Conservation (phyloP, 352 stramenopile genomes). For the Pythium sp. region DNA sequence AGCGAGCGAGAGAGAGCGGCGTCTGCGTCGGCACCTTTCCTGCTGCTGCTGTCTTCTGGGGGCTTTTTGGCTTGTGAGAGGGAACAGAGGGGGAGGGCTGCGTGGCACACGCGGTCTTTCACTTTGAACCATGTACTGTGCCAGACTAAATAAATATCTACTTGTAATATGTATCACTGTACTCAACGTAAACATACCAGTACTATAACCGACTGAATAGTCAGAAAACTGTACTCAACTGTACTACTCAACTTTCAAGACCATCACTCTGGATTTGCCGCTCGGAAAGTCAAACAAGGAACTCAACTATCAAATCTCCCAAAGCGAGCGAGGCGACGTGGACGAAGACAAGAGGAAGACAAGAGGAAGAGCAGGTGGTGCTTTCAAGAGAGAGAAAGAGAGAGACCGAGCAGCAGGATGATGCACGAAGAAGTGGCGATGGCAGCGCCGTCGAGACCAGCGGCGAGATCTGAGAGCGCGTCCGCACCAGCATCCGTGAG, state of each 20-base stretch:
- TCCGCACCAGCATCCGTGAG: background rate
- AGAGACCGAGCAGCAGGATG: background rate
- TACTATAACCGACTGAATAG: background rate
- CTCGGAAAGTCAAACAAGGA: background rate
- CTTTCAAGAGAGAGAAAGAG: background rate
- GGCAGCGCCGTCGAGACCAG: background rate
- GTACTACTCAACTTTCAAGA: background rate
- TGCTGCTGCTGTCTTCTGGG: constrained; percentile 3
- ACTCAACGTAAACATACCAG: background rate
- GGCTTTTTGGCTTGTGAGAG: constrained; percentile 10
- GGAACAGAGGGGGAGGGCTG: constrained; percentile 1
- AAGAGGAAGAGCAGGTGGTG: background rate
- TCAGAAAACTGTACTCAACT: background rate
- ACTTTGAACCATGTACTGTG: background rate
- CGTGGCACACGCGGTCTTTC: constrained; percentile 1
- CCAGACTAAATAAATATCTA: background rate
- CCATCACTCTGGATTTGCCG: background rate
- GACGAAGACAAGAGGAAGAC: background rate
- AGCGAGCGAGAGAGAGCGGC: background rate
- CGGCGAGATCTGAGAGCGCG: background rate
- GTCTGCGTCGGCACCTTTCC: background rate
- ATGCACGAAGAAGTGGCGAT: background rate
- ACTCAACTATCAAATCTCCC: background rate
- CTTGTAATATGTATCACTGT: background rate
- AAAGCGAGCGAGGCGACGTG: background rate